These are phyloP conservation scores for Trypanosoma cruzi DNA, from an alignment of 208 protist species.

Conservation along the genomic window DNA sequence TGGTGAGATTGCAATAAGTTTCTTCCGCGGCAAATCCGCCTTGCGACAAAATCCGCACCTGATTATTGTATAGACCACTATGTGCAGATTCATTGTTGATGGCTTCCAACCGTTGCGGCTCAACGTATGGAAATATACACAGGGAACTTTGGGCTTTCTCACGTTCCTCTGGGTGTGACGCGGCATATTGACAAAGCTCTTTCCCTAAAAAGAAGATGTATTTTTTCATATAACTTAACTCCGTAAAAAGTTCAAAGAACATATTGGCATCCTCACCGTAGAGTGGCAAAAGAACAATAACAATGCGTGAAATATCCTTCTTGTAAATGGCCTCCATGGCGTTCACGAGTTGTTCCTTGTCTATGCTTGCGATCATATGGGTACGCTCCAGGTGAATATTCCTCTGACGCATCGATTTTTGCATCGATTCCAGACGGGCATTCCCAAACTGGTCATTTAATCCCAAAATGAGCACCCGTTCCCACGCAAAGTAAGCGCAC, in stretches of 20 bases:
- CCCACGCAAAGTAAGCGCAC: constrained; percentile 76
- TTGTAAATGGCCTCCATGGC: constrained; percentile 71
- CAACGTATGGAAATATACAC: constrained; percentile 68
- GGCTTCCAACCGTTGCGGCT: constrained; percentile 25
- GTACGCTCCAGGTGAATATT: constrained; percentile 77
- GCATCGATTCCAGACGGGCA: constrained; percentile 44
- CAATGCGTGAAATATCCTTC: constrained; percentile 57
- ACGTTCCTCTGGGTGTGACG: constrained; percentile 34
- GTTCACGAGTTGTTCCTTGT: constrained; percentile 32
- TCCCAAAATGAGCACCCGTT: constrained; percentile 79
- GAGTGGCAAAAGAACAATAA: constrained; percentile 53
- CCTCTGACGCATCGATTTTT: constrained; percentile 45
- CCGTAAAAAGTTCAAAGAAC: constrained; percentile 68
- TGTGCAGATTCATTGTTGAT: constrained; percentile 44
- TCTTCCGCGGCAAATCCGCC: constrained; percentile 64
- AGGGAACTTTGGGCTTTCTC: constrained; percentile 77
- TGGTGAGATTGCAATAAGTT: constrained; percentile 40
- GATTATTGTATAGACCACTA: constrained; percentile 32
- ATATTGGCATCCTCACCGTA: constrained; percentile 43
- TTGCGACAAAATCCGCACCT: constrained; percentile 52
- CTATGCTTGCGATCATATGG: constrained; percentile 46
- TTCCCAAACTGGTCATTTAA: constrained; percentile 62
- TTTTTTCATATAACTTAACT: constrained; percentile 61
- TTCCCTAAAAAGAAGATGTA: constrained; percentile 79
- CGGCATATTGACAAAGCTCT: constrained; percentile 67